A percentile compares a stretch with the other conserved stretches of the same genome.
Conservation (phyloP, 345 rosid genomes). For the Heritiera littoralis region DNA sequence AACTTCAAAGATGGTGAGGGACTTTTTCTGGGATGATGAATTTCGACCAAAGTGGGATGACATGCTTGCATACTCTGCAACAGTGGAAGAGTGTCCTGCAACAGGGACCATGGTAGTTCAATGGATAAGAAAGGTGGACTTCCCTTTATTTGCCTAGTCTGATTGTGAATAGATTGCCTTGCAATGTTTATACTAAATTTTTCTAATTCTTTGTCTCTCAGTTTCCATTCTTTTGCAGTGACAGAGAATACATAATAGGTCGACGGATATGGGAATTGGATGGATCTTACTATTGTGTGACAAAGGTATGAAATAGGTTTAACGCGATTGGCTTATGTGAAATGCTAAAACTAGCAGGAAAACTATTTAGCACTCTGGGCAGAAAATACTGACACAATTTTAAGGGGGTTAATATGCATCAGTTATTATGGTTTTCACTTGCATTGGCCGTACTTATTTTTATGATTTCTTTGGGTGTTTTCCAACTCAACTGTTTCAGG, state of each 20-base stretch:
- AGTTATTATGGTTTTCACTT: background rate
- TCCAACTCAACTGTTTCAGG: constrained; percentile 41
- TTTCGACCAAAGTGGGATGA: constrained; percentile 76
- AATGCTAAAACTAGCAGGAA: background rate
- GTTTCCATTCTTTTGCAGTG: constrained; percentile 87
- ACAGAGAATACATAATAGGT: constrained; percentile 80
- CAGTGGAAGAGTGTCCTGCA: constrained; percentile 54
- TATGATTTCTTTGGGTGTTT: background rate
- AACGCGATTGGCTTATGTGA: background rate
- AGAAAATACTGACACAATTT: background rate
- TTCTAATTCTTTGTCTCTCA: constrained; percentile 31
- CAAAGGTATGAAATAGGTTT: constrained; percentile 59
- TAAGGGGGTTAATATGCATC: background rate
- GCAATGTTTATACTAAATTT: constrained; percentile 14
- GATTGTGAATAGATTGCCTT: background rate
- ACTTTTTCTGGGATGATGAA: constrained; percentile 84
- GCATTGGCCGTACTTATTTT: background rate
- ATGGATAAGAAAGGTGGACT: constrained; percentile 73
- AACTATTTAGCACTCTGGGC: background rate
- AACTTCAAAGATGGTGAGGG: constrained; percentile 63
- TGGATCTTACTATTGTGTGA: constrained; percentile 65
- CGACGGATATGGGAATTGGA: constrained; percentile 77
- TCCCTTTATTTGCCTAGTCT: background rate
- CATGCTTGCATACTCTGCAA: constrained; percentile 62
- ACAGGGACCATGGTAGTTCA: constrained; percentile 80